Conservation (phyloP, 495 filamentous ascomycete genomes). For the Penicillium psychrofluorescens region DNA sequence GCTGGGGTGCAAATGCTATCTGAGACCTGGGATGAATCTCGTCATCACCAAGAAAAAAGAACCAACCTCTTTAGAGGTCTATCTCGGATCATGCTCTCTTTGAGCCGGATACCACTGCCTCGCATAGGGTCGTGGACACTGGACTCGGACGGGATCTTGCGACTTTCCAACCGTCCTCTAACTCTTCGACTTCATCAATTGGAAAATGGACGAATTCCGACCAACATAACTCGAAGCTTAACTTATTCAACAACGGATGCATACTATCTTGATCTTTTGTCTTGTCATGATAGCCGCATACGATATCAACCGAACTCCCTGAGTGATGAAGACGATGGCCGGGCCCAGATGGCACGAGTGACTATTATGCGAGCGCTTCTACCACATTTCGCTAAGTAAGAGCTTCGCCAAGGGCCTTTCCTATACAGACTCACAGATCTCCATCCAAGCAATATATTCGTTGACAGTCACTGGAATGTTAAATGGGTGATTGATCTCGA, state of each 20-base stretch:
- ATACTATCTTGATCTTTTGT: conserved; percentile 19
- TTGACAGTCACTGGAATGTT: conserved; percentile 27
- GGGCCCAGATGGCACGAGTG: conserved; percentile 13
- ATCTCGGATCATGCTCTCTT: too few relatives aligned
- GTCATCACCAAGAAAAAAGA: too few relatives aligned
- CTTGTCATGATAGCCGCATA: conserved; percentile 20
- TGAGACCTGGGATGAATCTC: too few relatives aligned
- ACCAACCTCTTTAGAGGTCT: too few relatives aligned
- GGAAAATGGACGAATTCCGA: conserved; percentile 21
- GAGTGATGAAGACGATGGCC: conserved; percentile 11
- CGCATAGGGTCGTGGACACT: too few relatives aligned
- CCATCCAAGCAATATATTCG: conserved; percentile 28
- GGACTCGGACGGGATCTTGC: too few relatives aligned
- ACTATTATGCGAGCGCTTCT: conserved; percentile 17
- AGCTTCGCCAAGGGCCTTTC: conserved; percentile 21
- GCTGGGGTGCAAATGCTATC: too few relatives aligned
- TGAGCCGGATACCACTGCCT: too few relatives aligned
- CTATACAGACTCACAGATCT: conserved; percentile 20
- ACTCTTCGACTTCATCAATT: conserved; percentile 7
- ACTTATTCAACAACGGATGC: conserved; percentile 21
- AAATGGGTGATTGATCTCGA: conserved; percentile 23
- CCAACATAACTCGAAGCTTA: conserved; percentile 13
- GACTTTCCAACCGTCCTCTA: too few relatives aligned
- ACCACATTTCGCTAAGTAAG: conserved; percentile 11
- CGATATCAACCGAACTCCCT: conserved; percentile 21